phyloP scores from a whole-genome alignment of 2,329 filamentous ascomycete genomes.

The Colletotrichum filicis region DNA sequence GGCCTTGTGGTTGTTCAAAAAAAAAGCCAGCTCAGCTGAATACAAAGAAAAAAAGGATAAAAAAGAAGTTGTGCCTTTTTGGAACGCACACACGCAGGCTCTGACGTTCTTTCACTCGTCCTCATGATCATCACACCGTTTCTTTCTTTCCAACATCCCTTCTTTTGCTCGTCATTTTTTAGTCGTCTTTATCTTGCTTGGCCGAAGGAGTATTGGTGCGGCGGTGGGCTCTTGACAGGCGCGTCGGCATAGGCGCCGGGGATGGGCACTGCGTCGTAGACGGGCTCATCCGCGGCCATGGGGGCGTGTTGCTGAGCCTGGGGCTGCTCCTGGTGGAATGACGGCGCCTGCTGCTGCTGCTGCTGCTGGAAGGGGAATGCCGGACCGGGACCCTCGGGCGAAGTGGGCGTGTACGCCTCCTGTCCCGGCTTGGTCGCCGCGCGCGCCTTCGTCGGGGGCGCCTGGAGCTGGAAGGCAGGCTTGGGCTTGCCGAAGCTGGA shows the following conservation, averaged over 20 bases:
- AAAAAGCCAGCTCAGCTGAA: conserved; percentile 27
- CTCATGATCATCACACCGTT: conserved; percentile 15
- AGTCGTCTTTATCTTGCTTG: conserved; percentile 38
- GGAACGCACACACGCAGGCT: neutral
- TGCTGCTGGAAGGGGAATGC: conserved; percentile 52
- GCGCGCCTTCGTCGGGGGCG: conserved; percentile 83
- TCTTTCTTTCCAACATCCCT: neutral
- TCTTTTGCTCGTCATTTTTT: conserved; percentile 23
- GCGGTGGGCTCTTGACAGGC: conserved; percentile 62
- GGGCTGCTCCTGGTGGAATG: conserved; percentile 50
- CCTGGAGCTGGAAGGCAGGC: conserved; percentile 83
- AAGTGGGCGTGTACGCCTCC: conserved; percentile 68
- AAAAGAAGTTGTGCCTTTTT: conserved; percentile 6
- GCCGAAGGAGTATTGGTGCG: conserved; percentile 56
- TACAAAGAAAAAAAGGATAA: conserved; percentile 23
- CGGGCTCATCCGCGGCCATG: conserved; percentile 81
- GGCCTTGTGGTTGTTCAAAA: neutral
- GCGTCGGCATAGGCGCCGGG: conserved; percentile 81
- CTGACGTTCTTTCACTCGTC: neutral
- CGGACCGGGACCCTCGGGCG: conserved; percentile 49
- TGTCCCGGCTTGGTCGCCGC: conserved; percentile 76
- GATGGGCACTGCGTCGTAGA: conserved; percentile 88
- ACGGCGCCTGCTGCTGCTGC: conserved; percentile 56
- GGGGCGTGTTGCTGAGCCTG: conserved; percentile 72
- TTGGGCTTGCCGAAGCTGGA: conserved; percentile 67